Evolutionary conservation across 2,329 filamentous ascomycete genomes (phyloP).

Genomic region (Fusarium vanettenii): DNA sequence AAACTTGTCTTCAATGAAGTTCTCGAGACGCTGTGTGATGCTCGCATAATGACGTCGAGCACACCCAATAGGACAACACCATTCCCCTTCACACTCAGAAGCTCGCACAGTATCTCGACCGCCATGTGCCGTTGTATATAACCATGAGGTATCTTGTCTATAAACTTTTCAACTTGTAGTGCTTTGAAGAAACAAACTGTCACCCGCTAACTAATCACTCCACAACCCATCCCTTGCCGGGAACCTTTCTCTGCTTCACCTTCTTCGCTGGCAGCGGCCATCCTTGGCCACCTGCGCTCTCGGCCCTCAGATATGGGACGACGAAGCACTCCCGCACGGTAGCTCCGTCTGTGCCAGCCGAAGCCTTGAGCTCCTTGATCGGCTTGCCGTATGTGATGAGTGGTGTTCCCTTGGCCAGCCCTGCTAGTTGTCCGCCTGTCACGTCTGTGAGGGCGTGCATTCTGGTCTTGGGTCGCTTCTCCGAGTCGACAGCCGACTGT

Average conservation of each 20-base stretch:
- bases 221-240: slow-evolving; percentile 80
- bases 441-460: slow-evolving; percentile 91
- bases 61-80: slow-evolving; percentile 13
- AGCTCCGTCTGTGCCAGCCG: slow-evolving; percentile 50
- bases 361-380: slow-evolving; percentile 78
- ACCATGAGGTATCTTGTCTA: slow-evolving; percentile 40
- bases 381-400: slow-evolving; percentile 89
- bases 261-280: slow-evolving; percentile 91
- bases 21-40: background rate
- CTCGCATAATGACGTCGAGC: slow-evolving; percentile 18
- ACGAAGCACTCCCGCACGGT: slow-evolving; percentile 82
- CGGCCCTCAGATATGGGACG: slow-evolving; percentile 79
- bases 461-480: slow-evolving; percentile 76
- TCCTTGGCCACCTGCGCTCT: slow-evolving; percentile 73
- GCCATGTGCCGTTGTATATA: slow-evolving; percentile 6
- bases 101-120: background rate
- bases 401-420: slow-evolving; percentile 85
- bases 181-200: background rate
- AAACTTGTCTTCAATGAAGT: background rate
- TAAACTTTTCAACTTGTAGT: slow-evolving; percentile 23
- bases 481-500: slow-evolving; percentile 60
- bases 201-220: slow-evolving; percentile 53
- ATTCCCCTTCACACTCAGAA: background rate
- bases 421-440: slow-evolving; percentile 79
- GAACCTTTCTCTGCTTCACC: slow-evolving; percentile 81